These are phyloP conservation scores for Lasiodiplodia sp. DNA, from an alignment of 2,329 filamentous ascomycete species.

Conservation along the genomic window DNA sequence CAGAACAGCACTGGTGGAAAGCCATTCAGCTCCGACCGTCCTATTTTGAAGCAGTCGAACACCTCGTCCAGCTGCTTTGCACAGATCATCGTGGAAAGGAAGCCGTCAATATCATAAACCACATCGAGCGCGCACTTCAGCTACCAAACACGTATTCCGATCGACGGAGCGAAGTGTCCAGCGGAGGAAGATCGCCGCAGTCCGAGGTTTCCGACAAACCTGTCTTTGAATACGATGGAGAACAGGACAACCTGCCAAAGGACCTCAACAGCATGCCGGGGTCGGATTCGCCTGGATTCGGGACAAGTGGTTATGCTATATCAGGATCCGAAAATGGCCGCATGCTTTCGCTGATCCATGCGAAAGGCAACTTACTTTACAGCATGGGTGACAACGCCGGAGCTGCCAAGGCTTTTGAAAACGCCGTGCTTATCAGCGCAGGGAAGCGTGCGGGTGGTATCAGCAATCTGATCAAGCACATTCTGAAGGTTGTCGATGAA, in stretches of 20 bases:
- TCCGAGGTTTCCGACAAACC: conserved; percentile 65
- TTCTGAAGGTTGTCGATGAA: conserved; percentile 71
- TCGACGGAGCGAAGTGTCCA: conserved; percentile 66
- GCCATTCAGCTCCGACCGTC: conserved; percentile 84
- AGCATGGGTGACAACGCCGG: conserved; percentile 80
- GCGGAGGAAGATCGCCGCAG: conserved; percentile 61
- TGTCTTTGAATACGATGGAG: conserved; percentile 63
- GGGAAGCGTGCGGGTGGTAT: conserved; percentile 73
- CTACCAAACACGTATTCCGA: conserved; percentile 55
- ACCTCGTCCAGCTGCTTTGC: conserved; percentile 87
- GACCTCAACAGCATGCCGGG: conserved; percentile 50
- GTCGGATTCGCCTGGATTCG: conserved; percentile 64
- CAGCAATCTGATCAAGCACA: conserved; percentile 77
- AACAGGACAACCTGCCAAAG: conserved; percentile 47
- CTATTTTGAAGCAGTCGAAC: conserved; percentile 94
- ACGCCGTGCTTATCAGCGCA: conserved; percentile 87
- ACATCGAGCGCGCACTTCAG: conserved; percentile 75
- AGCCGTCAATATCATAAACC: conserved; percentile 85
- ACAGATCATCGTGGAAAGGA: conserved; percentile 80
- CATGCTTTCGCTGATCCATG: conserved; percentile 91
- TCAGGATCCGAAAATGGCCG: conserved; percentile 88
- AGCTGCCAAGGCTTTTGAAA: conserved; percentile 90
- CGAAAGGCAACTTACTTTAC: conserved; percentile 99
- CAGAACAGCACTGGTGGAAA: conserved; percentile 82
- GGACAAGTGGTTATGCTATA: conserved; percentile 83